Evolutionary conservation across 148 eudicot species (phyloP).

Genomic region (Rhododendron mucronatum): DNA sequence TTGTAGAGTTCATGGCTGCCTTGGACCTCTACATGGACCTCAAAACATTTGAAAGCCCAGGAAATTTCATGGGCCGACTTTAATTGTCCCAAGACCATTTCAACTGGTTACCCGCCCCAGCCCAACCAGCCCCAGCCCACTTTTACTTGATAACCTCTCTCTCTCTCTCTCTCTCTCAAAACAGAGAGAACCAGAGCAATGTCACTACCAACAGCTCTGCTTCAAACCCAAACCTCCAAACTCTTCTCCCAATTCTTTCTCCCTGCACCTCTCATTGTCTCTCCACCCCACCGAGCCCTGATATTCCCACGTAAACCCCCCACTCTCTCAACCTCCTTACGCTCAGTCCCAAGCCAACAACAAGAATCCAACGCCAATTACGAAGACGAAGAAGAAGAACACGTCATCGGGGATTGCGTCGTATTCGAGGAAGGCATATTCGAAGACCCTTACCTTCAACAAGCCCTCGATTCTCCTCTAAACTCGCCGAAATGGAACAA

Average conservation of each 20-base stretch:
- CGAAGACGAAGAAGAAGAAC: constrained; percentile 28
- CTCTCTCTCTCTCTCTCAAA: neutral
- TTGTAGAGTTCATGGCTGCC: too few species aligned
- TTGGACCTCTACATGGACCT: too few species aligned
- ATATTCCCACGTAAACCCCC: neutral
- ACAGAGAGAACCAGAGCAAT: neutral
- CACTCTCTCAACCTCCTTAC: neutral
- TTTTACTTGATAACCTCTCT: neutral
- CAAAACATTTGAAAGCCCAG: too few species aligned
- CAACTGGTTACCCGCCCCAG: too few species aligned
- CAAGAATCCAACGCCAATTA: constrained; percentile 9
- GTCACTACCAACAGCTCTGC: neutral
- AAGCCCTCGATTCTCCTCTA: neutral
- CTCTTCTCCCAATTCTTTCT: constrained; percentile 11
- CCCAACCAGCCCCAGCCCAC: too few species aligned
- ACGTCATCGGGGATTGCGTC: constrained; percentile 72
- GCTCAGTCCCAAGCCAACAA: constrained; percentile 1
- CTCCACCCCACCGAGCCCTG: neutral
- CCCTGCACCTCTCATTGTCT: neutral
- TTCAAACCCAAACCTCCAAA: neutral
- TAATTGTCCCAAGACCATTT: too few species aligned
- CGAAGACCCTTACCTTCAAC: constrained; percentile 53
- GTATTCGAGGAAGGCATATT: constrained; percentile 83
- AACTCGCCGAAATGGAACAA: neutral
- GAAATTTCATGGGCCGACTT: too few species aligned